Evolutionary conservation across 2,329 filamentous ascomycete genomes (phyloP).

Genomic region (Fusarium sp.): DNA sequence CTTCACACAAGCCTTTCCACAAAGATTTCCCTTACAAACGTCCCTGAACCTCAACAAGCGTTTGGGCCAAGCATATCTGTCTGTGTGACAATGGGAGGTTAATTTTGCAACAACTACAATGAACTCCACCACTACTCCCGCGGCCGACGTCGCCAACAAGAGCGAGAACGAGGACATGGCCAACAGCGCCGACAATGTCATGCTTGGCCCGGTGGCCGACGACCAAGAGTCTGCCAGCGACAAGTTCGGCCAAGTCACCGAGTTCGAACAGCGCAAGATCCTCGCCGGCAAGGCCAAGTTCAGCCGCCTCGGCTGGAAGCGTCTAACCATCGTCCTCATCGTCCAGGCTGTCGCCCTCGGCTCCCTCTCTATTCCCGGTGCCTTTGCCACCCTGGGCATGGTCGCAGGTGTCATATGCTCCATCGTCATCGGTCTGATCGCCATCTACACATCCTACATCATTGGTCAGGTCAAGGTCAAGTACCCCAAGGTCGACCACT

Average conservation of each 20-base stretch:
- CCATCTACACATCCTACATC: constrained; percentile 54
- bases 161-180: constrained; percentile 9
- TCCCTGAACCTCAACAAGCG: neutral
- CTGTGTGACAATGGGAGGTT: constrained; percentile 39
- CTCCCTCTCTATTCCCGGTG: constrained; percentile 38
- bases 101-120: constrained; percentile 16
- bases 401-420: constrained; percentile 51
- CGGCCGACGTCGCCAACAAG: constrained; percentile 28
- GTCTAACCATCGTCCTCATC: constrained; percentile 41
- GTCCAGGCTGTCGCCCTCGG: constrained; percentile 40
- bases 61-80: constrained; percentile 12
- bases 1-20: neutral
- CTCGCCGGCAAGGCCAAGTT: constrained; percentile 39
- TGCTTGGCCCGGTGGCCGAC: constrained; percentile 3
- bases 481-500: constrained; percentile 65
- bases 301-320: constrained; percentile 40
- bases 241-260: constrained; percentile 38
- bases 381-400: constrained; percentile 42
- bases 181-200: constrained; percentile 19
- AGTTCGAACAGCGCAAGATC: constrained; percentile 41
- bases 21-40: constrained; percentile 1
- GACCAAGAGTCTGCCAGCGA: constrained; percentile 35
- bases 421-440: constrained; percentile 49
- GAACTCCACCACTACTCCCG: constrained; percentile 31
- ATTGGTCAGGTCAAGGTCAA: constrained; percentile 54